Evolutionary conservation across 2,329 filamentous ascomycete genomes (phyloP), one percentile per base, ranked within the genome.

Genomic region (Neospermospora avenae): DNA sequence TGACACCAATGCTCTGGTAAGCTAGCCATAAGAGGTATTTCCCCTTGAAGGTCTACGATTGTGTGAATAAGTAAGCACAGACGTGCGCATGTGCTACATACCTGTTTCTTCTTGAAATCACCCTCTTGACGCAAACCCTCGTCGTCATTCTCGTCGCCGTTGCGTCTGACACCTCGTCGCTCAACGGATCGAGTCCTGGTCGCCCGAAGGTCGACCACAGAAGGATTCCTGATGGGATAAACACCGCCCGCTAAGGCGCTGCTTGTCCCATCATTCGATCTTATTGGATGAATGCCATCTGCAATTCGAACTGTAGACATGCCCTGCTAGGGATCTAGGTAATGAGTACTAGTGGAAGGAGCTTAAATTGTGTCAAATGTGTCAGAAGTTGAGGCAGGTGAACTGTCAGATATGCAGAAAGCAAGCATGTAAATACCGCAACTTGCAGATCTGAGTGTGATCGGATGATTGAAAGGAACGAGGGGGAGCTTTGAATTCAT

Each of bases 1-100:
- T 87, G 45, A 87, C 84, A 49, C 85, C 85, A 24, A 80, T 81
- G 3, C 81, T 84, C 72, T 88, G 84, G 69, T 86, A 88, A 16
- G 84, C 81, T 45, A 86, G 78, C 78, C 81, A 65, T 5, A 60
- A 35, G 7, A 64, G 56, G 14, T 62, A 42, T 59, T 60, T 66
- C 16, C 64, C 64, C 25, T 56, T 66, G 57, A 66, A 66, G 6
- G 64, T 46, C 64, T 66, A 22, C 25, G 3, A 4, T 18, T 4
- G 11, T 48, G 42, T 49, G 8, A 49, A 28, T 13, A 35, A 14
- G 25, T 10, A 11, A 31, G 3, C 25, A 35, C 8, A n/a, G 10
- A 11, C 8, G 6, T 10, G 10, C 11, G 16, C 46, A 31, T 4
- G 20, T 1, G 34, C 13, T 2, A n/a, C 54, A 53, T 61, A 64